Base-by-base conservation (phyloP, 2,329 filamentous ascomycete species). In the Aspergillus sp. region DNA sequence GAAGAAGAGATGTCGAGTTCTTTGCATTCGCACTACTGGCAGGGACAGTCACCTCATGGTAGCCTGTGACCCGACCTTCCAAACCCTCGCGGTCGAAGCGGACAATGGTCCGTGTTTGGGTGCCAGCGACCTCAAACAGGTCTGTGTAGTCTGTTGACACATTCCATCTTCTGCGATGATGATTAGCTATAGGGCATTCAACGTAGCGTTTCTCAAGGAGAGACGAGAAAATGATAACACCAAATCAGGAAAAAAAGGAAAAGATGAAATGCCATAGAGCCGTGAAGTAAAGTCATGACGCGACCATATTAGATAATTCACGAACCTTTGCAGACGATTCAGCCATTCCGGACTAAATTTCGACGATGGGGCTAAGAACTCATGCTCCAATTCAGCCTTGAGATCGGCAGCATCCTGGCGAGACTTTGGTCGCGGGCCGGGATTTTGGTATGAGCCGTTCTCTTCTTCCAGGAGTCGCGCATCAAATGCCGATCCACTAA, bases 71-170 rank as follows among this genome's bases (percentile, higher is more conserved):
- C 55, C 90, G 86, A 22, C 95, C 95, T 77, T 98, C 92, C 14
- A 98, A 83, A 6, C 95, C 95, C 76, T 96, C 92, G 57, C 95
- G 85, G 49, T 88, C 90, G 75, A 99, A 99, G 31, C 95, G 88
- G 29, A 92, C 96, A 66, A 97, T 89, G n/a, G 93, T 98, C 59
- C 95, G 87, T 16, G 92, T 94, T 77, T 98, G 95, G 0, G 94
- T 96, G 3, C 92, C 91, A 1, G 92, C 92, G 56, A 98, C 84
- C 63, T 89, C 86, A 76, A 96, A 96, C 18, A 98, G 84, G 58
- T 92, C 87, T n/a, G 87, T 85, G 72, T 93, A 90, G 69, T 96
- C 89, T 42, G 87, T 85, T 4, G 91, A 86, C 58, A 87, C 84
- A 63, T 96, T 91, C 95, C 94, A 99, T 73, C 87, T 81, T 66